Base-by-base conservation (phyloP, 2,329 filamentous ascomycete genomes). In the Neofusicoccum umdonicola region DNA sequence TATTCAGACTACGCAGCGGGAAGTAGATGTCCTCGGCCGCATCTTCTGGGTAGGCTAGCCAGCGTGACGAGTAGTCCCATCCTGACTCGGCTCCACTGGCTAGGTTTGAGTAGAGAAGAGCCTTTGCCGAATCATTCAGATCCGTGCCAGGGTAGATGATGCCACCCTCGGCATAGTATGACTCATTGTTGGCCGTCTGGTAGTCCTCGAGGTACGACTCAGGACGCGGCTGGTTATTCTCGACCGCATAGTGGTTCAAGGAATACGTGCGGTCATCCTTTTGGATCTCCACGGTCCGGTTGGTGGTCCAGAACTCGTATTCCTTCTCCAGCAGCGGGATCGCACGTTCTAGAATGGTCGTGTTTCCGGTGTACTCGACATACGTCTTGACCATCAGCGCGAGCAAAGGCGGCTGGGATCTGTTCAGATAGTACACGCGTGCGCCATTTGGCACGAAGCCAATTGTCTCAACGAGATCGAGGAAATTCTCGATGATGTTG, bases 401-500 rank as follows among this genome's bases (percentile, higher is more conserved):
- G 60, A 90, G 76, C 51, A 90, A 73, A 1, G 88, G 88, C 17
- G 88, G 88, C 74, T 90, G 88, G 2, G 87, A 89, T 35, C 88
- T 83, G 72, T 90, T 89, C 63, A 89, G 80, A 68, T 90, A 90
- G 78, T 90, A 90, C 31, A 85, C 70, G 13, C 88, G 80, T n/a
- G 86, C 87, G 7, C 88, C 88, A 66, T 90, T 90, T 42, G 88
- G 88, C 3, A 90, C 82, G 70, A 90, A 89, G 11, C 88, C 88
- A 68, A 85, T 87, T 9, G 81, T 74, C 11, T 90, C 86, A 3
- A 90, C 82, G 42, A 90, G 80, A 69, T 90, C 88, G 11, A 90
- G 77, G 69, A 90, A 90, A 72, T 90, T 90, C 71, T 90, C 87
- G 67, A 90, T 88, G 35, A 86, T 88, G 74, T 90, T 89, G 71